Evolutionary conservation across 176 grass and related monocot genomes (phyloP), one percentile per base, ranked within the genome.

Genomic region (Alopecurus myosuroides): DNA sequence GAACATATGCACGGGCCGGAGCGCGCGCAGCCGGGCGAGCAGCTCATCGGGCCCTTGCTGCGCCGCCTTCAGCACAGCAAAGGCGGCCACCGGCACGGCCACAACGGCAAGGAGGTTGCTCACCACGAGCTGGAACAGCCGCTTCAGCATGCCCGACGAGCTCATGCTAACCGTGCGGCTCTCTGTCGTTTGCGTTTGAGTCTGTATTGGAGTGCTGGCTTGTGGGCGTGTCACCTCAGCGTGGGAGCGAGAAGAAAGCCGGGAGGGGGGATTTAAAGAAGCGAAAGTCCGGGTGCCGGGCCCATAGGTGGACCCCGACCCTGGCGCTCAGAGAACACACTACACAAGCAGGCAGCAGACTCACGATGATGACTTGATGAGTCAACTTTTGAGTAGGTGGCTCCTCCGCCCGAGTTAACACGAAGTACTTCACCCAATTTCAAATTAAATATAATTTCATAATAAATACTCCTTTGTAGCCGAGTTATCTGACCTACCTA

Each of bases 91-190:
- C 46, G 85, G 81, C 57, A 88, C 74, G 1, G 79, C 25, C 12
- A 76, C 77, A 34, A 93, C 28, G 71, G 85, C 34, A 7, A 90
- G 40, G 40, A 90, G 29, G 91, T 90, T 87, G 91, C 90, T 85
- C 20, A 88, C 84, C 58, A 79, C n/a, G 18, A 88, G 50, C 82
- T 88, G 88, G 71, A 88, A 93, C 57, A 86, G 26, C 42, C 79
- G 65, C 79, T 75, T 87, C 46, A 92, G 87, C 29, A 78, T 44
- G 26, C 20, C 68, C 37, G 69, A n/a, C 55, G 67, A 53, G 57
- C 10, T 61, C 87, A 84, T 75, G 46, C 74, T 39, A 52, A 15
- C 67, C 20, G 42, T 25, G 44, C 58, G 41, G 45, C 17, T 9
- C 34, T 42, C 35, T 39, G 23, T 70, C 65, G 19, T 26, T 37